Base-by-base conservation (phyloP, 2,329 filamentous ascomycete species). In the Botrytis sinoallii region DNA sequence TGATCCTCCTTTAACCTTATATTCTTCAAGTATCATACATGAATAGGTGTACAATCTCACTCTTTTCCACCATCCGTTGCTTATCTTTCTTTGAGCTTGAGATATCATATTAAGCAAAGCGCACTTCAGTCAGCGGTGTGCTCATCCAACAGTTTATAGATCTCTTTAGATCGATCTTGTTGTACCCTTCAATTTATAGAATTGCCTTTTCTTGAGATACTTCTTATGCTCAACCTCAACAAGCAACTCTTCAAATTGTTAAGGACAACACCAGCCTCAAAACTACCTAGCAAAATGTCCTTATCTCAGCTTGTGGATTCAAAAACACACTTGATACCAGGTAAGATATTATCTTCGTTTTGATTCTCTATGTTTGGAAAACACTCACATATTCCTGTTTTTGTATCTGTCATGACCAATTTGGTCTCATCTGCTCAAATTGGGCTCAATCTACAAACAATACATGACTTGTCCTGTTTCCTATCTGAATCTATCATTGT, bases 271-370 rank as follows among this genome's bases (percentile, higher is more conserved):
- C 44, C 64, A 35, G 44, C 29, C 52, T 35, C 60, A 44, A 65
- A 20, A 29, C n/a, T 29, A 57, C 35, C 35, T 40, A 42, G 35
- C 52, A 69, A 40, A 44, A 79, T 80, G 79, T 70, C 78, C 25
- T 74, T 78, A 68, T 79, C 80, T 38, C 77, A 77, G 70, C 74
- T 81, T 18, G 67, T 81, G 7, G 78, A 80, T 59, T 60, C 70
- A n/a, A 75, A 72, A 67, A 48, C 71, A 20, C 60, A 71, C 66
- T 55, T 75, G 40, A 71, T 75, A 59, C 75, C 75, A 22, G 75
- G 75, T 76, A 57, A 66, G 74, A 60, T 25, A 38, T 3, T 22
- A 35, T 52, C 59, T n/a, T 1, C 9, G 6, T 46, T 32, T 46
- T 6, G 18, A 8, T 22, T 22, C 42, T 32, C 5, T 32, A 46